These are phyloP conservation scores for Penicillium freii DNA, from an alignment of 2,329 filamentous ascomycete species.

Conservation along the genomic window DNA sequence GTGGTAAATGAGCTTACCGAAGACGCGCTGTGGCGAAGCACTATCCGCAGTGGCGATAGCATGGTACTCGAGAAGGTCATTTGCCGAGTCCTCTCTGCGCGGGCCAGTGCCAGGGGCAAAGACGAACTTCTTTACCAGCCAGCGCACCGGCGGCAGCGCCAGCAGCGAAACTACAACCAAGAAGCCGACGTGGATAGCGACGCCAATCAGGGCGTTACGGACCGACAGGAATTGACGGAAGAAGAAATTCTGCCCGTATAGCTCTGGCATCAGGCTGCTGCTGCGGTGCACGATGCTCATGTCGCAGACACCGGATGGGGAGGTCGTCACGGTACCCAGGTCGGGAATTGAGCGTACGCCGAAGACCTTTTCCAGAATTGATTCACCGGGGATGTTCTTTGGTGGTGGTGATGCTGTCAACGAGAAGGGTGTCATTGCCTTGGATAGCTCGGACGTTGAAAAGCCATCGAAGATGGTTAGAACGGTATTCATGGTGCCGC, in stretches of 20 bases:
- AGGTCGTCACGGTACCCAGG: conserved; percentile 58
- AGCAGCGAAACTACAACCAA: conserved; percentile 49
- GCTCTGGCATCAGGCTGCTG: conserved; percentile 57
- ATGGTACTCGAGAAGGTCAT: conserved; percentile 44
- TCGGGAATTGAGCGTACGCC: conserved; percentile 56
- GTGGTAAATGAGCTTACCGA: conserved; percentile 43
- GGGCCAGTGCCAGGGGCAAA: conserved; percentile 54
- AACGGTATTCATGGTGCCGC: conserved; percentile 65
- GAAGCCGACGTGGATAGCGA: conserved; percentile 51
- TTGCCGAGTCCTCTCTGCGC: conserved; percentile 41
- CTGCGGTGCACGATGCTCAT: conserved; percentile 59
- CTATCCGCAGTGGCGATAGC: conserved; percentile 47
- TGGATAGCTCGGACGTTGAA: conserved; percentile 48
- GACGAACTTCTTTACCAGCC: conserved; percentile 48
- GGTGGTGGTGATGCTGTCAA: conserved; percentile 46
- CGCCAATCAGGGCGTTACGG: conserved; percentile 48
- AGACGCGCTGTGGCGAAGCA: conserved; percentile 35
- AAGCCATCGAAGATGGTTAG: conserved; percentile 54
- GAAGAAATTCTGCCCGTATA: conserved; percentile 59
- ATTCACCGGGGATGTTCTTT: conserved; percentile 33
- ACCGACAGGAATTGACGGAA: conserved; percentile 58
- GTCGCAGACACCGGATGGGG: conserved; percentile 53
- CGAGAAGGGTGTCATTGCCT: conserved; percentile 51
- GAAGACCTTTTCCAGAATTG: conserved; percentile 37
- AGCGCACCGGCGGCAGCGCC: conserved; percentile 53